Percentiles rank a stretch among this genome's conserved stretches.
phyloP scores from a whole-genome alignment of 1,139 yeast species.

The Pichia sp. region DNA sequence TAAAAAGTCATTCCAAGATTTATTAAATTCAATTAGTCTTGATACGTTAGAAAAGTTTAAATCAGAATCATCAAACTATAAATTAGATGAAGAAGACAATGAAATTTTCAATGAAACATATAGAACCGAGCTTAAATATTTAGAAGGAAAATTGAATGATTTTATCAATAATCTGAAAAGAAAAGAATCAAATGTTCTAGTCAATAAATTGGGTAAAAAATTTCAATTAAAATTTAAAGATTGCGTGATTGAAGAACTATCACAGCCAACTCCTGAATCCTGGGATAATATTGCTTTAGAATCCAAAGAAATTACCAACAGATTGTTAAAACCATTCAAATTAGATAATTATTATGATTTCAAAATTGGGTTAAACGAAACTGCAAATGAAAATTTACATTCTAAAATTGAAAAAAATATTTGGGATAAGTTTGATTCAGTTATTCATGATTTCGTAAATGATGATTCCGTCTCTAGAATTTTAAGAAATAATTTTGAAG shows the following conservation, averaged over 20 bases:
- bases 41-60: neutral
- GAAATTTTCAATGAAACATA: neutral
- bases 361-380: slow-evolving; percentile 49
- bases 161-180: slow-evolving; percentile 30
- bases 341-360: slow-evolving; percentile 42
- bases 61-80: neutral
- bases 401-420: slow-evolving; percentile 45
- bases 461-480: slow-evolving; percentile 53
- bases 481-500: slow-evolving; percentile 71
- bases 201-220: slow-evolving; percentile 36
- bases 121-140: slow-evolving; percentile 2
- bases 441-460: slow-evolving; percentile 52
- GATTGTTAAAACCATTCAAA: slow-evolving; percentile 16
- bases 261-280: slow-evolving; percentile 41
- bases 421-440: slow-evolving; percentile 60
- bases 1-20: slow-evolving; percentile 1
- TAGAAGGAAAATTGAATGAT: slow-evolving; percentile 29
- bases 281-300: slow-evolving; percentile 57
- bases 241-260: slow-evolving; percentile 35
- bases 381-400: slow-evolving; percentile 38
- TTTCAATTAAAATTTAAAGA: slow-evolving; percentile 38
- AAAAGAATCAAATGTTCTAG: slow-evolving; percentile 40
- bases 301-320: slow-evolving; percentile 39
- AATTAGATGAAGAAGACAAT: slow-evolving; percentile 3
- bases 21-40: neutral